Conservation (phyloP, 139 green algal species). For the Trebouxia sp. region DNA sequence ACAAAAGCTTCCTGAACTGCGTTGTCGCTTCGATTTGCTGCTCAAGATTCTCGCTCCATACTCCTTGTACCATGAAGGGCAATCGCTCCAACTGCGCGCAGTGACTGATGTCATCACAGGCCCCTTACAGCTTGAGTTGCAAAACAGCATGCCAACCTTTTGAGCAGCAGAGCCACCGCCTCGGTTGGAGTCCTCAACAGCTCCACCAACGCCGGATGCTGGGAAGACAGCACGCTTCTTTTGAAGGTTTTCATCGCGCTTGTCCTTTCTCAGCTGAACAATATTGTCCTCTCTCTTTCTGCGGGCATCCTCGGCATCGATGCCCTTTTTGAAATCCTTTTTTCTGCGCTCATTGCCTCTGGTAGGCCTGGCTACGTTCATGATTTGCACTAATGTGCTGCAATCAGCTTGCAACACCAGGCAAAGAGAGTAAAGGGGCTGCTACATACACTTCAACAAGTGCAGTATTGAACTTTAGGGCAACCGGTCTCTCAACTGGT, state of each 20-base stretch:
- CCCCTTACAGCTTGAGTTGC: not conserved
- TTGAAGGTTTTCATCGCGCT: conserved; percentile 96
- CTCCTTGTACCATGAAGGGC: conserved; percentile 90
- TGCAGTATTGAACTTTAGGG: too few species aligned
- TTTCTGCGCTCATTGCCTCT: conserved; percentile 19
- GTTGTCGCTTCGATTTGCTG: conserved; percentile 95
- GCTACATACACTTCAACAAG: too few species aligned
- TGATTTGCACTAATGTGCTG: too few species aligned
- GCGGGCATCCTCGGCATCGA: conserved; percentile 89
- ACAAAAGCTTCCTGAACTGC: conserved; percentile 98
- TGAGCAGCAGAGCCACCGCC: conserved; percentile 38
- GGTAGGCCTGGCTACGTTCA: conserved; percentile 17
- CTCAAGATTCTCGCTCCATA: conserved; percentile 77
- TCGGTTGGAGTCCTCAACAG: conserved; percentile 48
- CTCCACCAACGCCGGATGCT: conserved; percentile 27
- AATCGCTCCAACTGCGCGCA: conserved; percentile 87
- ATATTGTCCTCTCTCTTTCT: conserved; percentile 97
- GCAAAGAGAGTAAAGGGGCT: too few species aligned
- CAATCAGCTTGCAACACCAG: too few species aligned
- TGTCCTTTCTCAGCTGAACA: conserved; percentile 95
- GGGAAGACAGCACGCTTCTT: conserved; percentile 90
- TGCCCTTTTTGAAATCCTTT: conserved; percentile 84
- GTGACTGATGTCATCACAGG: not conserved
- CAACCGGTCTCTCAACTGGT: too few species aligned
- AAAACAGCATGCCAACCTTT: conserved; percentile 39